Base-by-base conservation (phyloP, 2,329 filamentous ascomycete genomes). In the Phyllosticta citrichinensis region DNA sequence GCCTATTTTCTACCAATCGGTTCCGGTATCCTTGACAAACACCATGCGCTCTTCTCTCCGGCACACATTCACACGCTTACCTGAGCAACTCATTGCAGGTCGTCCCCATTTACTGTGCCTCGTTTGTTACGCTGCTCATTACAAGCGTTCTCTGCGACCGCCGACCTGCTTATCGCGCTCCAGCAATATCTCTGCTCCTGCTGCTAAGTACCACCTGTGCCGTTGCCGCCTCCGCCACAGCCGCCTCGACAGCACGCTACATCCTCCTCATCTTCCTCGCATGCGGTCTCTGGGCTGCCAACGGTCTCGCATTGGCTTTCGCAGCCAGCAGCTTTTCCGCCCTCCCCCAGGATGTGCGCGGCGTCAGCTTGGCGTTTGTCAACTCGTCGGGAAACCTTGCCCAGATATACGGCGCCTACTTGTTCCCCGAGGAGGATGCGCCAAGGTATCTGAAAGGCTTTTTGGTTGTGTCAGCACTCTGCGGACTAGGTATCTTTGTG, bases 261-360 rank as follows among this genome's bases (percentile, higher is more conserved):
- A 79, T 74, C 0, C 71, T 84, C 1, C 74, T 84, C 0, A 79
- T 83, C 1, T 71, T 84, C 60, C 81, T 83, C 79, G 80, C 80
- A 0, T 76, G 79, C 1, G 81, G 80, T 0, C 71, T 83, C 0
- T 83, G 80, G 81, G 73, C 78, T 0, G 76, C 77, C 1, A 83
- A 84, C 65, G 80, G 77, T 0, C 73, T 80, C 2, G 74, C 77
- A 0, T 71, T 84, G 19, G 76, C 79, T 0, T 83, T 79, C 61
- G 79, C 79, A 0, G 79, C 79, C 3, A 78, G 79, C 0, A 80
- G 79, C 0, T 83, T 84, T 65, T 75, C 75, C 1, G 68, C 71
- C 19, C 78, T 83, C 75, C 71, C 74, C 20, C 75, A 74, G 0
- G 79, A 83, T 64, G 76, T 77, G 2, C 69, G 81, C n/a, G 80